Evolutionary conservation across 345 rosid species (phyloP), one percentile per base, ranked within the genome.

Genomic region (Diplotaxis tenuifolia): DNA sequence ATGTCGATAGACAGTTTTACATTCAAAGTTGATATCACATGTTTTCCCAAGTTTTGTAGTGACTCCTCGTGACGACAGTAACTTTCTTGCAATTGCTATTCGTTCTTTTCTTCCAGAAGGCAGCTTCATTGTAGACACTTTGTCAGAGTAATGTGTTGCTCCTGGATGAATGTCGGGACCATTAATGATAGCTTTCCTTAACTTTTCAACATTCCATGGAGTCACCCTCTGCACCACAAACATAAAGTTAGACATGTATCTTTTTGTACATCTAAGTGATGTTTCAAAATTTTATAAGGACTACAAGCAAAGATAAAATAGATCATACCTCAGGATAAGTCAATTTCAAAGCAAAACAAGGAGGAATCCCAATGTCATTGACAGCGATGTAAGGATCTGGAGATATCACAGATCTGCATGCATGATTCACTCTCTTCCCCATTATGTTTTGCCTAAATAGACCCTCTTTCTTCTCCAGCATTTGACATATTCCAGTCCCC

Each of bases 381-480:
- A 95, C 99, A 27, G 93, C 99, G 29, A 95, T 77, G 81, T 87
- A 92, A 52, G 97, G 97, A 85, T 95, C 99, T 59, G 99, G 99
- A n/a, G 99, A 95, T 79, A 95, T 95, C 59, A 95, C 99, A 71
- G 99, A 95, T 38, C 98, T 86, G 67, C 99, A 95, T 10, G 99
- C 98, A 82, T 83, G 89, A 82, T 95, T 95, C 61, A 95, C 99
- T 81, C 99, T 84, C 86, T 95, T 95, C 70, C 99, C 99, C 99
- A 95, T 95, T 96, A 95, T 84, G 75, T 92, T 95, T 75, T 95
- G 99, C 25, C 99, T 94, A 75, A 92, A 95, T 59, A 95, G 66
- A 63, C 99, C 99, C 81, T 95, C 98, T 78, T 95, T 95, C 76
- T 86, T 95, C 83, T 95, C 99, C 74, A 95, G 89, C 82, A 95